Conservation (phyloP, 2,329 filamentous ascomycete genomes). For the Aspergillus sp. region DNA sequence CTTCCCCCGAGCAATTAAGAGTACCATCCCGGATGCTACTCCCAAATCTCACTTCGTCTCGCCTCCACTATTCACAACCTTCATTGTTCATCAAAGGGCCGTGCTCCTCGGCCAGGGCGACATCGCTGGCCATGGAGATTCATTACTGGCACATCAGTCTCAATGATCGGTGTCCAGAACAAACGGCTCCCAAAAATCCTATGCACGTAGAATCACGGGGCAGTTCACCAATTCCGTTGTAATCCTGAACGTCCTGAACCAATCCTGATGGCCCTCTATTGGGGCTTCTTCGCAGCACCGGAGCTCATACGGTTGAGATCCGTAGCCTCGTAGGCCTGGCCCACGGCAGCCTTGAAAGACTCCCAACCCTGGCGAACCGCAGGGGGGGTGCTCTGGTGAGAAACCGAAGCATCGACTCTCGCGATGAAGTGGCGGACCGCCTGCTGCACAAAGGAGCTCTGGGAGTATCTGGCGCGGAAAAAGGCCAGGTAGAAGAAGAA, state of each 20-base stretch:
- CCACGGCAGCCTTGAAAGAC: constrained; percentile 68
- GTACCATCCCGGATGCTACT: neutral
- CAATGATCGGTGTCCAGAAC: constrained; percentile 1
- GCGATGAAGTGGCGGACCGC: constrained; percentile 72
- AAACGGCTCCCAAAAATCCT: neutral
- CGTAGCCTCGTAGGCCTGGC: constrained; percentile 76
- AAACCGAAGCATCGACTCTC: constrained; percentile 76
- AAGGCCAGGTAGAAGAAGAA: constrained; percentile 85
- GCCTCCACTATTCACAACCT: neutral
- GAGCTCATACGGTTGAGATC: constrained; percentile 73
- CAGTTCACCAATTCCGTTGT: constrained; percentile 2
- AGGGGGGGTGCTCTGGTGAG: constrained; percentile 84
- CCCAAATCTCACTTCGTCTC: neutral
- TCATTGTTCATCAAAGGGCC: constrained; percentile 6
- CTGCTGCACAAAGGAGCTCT: constrained; percentile 90
- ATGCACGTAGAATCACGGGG: neutral
- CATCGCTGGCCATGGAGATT: constrained; percentile 1
- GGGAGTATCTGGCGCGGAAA: constrained; percentile 83
- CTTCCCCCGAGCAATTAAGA: neutral
- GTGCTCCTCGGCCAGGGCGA: neutral
- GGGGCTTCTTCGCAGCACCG: constrained; percentile 53
- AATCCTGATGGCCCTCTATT: constrained; percentile 35
- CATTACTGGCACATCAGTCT: constrained; percentile 8
- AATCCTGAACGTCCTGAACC: neutral
- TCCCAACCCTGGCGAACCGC: constrained; percentile 79